Evolutionary conservation across 257 asterid genomes (phyloP).

Genomic region (Avicennia marina): DNA sequence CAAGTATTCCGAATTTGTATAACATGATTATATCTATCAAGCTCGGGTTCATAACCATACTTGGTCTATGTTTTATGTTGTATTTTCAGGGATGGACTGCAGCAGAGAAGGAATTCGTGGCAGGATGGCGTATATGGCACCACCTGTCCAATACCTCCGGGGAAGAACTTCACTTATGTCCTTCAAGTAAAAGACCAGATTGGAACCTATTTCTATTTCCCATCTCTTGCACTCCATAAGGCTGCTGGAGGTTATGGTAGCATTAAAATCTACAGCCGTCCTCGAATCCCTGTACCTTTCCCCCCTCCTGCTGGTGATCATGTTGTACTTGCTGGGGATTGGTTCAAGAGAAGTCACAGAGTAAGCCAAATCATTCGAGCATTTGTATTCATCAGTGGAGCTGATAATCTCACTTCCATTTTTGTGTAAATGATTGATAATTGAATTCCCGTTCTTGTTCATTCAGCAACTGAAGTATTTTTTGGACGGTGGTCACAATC

Average conservation of each 20-base stretch:
- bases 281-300: constrained; percentile 83
- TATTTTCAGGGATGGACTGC: constrained; percentile 74
- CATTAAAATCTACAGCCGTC: constrained; percentile 82
- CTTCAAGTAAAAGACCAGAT: constrained; percentile 96
- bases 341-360: constrained; percentile 77
- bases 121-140: constrained; percentile 83
- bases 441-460: not conserved
- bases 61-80: not conserved
- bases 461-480: constrained; percentile 73
- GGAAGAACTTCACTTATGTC: constrained; percentile 73
- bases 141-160: constrained; percentile 79
- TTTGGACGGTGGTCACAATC: constrained; percentile 73
- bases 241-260: constrained; percentile 93
- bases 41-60: no score
- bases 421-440: constrained; percentile 4
- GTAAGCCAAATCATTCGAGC: constrained; percentile 31
- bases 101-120: constrained; percentile 97
- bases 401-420: not conserved
- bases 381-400: no score
- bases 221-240: constrained; percentile 74
- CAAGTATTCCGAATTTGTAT: no score
- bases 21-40: not conserved
- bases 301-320: constrained; percentile 77
- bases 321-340: constrained; percentile 80
- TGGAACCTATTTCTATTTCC: constrained; percentile 87